Evolutionary conservation across 164 flowering plant species (phyloP).

Genomic region (Hamamelis virginiana): DNA sequence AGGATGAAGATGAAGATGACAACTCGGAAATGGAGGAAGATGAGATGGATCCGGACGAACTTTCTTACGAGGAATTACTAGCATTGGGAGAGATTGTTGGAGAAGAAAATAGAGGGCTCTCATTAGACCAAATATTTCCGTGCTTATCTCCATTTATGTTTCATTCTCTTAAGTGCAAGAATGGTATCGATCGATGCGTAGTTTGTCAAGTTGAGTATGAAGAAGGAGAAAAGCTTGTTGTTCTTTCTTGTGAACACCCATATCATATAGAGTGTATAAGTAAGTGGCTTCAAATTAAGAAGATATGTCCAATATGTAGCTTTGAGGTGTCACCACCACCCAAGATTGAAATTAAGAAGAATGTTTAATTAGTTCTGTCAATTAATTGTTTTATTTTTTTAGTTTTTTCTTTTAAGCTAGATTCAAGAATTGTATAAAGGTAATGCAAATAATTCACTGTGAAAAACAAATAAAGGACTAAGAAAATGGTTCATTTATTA

Average conservation of each 20-base stretch:
- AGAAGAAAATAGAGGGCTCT: slow-evolving; percentile 30
- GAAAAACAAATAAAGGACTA: too few relatives aligned
- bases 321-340: slow-evolving; percentile 27
- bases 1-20: slow-evolving; percentile 12
- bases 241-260: slow-evolving; percentile 40
- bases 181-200: slow-evolving; percentile 34
- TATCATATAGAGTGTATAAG: slow-evolving; percentile 46
- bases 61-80: slow-evolving; percentile 31
- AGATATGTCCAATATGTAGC: slow-evolving; percentile 43
- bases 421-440: too few relatives aligned
- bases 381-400: too few relatives aligned
- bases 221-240: slow-evolving; percentile 37
- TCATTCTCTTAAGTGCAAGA: not conserved
- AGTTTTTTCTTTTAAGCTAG: too few relatives aligned
- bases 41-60: slow-evolving; percentile 32
- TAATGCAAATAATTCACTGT: too few relatives aligned
- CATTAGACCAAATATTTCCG: slow-evolving; percentile 11
- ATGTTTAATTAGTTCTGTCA: too few relatives aligned
- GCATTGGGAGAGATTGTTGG: slow-evolving; percentile 26
- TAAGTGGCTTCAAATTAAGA: slow-evolving; percentile 51
- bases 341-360: slow-evolving; percentile 4
- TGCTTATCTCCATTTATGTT: slow-evolving; percentile 14
- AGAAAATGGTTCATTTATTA: too few relatives aligned
- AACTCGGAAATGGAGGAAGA: slow-evolving; percentile 25
- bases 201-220: slow-evolving; percentile 52